Evolutionary conservation across 306 rosid species (phyloP).

Genomic region (Lagenaria siceraria): DNA sequence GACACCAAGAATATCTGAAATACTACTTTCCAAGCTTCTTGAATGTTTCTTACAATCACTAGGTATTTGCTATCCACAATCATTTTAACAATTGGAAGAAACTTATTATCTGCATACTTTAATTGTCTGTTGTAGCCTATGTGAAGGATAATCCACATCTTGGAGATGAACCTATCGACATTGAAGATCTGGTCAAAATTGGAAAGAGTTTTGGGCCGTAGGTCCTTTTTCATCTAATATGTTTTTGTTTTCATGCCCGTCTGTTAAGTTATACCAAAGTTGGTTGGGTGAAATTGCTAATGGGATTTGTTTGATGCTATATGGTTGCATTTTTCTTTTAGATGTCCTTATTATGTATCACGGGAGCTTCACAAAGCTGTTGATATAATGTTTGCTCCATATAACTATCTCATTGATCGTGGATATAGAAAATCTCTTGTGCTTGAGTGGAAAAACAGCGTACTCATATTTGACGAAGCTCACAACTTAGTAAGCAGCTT

Average conservation of each 20-base stretch:
- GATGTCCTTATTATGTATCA: slow-evolving; percentile 89
- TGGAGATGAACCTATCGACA: slow-evolving; percentile 91
- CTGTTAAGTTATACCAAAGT: background rate
- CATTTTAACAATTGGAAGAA: background rate
- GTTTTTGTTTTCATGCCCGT: background rate
- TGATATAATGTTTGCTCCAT: slow-evolving; percentile 84
- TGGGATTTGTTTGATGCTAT: slow-evolving; percentile 6
- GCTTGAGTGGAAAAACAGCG: slow-evolving; percentile 54
- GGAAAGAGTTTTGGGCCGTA: slow-evolving; percentile 80
- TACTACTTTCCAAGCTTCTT: background rate
- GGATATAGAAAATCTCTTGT: slow-evolving; percentile 37
- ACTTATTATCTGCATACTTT: slow-evolving; percentile 14
- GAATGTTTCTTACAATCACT: background rate
- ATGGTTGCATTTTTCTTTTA: slow-evolving; percentile 22
- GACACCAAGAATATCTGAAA: background rate
- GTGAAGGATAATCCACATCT: slow-evolving; percentile 57
- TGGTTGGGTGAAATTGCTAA: slow-evolving; percentile 15
- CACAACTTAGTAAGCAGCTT: slow-evolving; percentile 67
- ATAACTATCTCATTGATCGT: slow-evolving; percentile 86
- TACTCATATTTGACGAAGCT: slow-evolving; percentile 97
- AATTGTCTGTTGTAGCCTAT: slow-evolving; percentile 42
- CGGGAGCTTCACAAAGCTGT: slow-evolving; percentile 72
- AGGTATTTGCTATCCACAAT: background rate
- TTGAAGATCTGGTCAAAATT: slow-evolving; percentile 82
- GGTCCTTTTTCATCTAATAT: slow-evolving; percentile 20